These are phyloP conservation scores for Mallotus japonicus DNA, from an alignment of 441 rosid species.

Conservation along the genomic window DNA sequence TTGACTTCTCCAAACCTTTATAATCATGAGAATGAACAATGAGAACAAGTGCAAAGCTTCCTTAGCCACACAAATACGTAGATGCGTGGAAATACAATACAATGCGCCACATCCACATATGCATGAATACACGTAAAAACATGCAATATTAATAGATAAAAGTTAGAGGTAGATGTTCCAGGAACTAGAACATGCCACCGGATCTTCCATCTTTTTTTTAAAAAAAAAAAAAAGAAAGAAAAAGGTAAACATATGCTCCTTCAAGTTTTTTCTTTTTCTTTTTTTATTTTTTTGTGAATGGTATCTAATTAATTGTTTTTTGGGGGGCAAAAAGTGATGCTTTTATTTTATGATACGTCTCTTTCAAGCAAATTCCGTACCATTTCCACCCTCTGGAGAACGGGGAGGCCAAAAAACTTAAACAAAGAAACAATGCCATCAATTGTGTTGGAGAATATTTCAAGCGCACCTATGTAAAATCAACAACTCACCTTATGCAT, in stretches of 20 bases:
- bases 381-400: neutral
- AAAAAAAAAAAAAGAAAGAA: neutral
- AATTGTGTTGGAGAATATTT: neutral
- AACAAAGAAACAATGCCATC: neutral
- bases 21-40: too few species aligned
- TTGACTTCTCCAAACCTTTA: too few species aligned
- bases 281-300: neutral
- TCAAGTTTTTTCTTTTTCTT: neutral
- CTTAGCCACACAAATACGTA: too few species aligned
- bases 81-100: neutral
- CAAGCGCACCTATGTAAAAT: too few species aligned
- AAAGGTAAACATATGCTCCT: neutral
- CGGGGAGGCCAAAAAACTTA: neutral
- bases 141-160: neutral
- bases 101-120: neutral
- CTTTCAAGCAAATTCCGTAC: slow-evolving; percentile 10
- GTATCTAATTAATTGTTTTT: neutral
- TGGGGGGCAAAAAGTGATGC: neutral
- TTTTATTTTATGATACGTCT: neutral
- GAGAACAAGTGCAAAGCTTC: too few species aligned
- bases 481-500: neutral
- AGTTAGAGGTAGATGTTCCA: neutral
- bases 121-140: slow-evolving; percentile 18
- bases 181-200: slow-evolving; percentile 11
- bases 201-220: slow-evolving; percentile 3